Evolutionary conservation across 768 basidiomycete genomes (phyloP), one percentile per base, ranked within the genome.

Genomic region (Lyophyllum semitale): DNA sequence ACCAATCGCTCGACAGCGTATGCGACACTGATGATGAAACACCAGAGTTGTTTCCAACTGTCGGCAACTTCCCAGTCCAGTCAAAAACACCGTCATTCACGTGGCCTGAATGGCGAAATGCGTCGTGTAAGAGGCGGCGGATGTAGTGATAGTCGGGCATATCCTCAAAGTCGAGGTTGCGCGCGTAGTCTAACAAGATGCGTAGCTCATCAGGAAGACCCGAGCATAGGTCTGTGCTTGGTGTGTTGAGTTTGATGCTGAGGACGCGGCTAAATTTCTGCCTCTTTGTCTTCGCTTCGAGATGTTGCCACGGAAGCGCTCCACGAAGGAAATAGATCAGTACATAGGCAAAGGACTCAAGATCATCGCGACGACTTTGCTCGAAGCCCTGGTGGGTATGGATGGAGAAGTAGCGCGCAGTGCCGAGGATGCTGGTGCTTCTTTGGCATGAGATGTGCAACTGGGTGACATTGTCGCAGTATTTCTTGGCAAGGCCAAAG

Each of bases 271-370:
- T n/a, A 20, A 25, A 33, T 32, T 55, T 55, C 46, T 44, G 15
- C 25, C 23, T 48, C 26, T 48, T 23, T 40, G 35, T n/a, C 9
- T 13, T 9, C 13, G 29, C 33, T 37, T 55, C 26, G 1, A 29
- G 23, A 22, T 18, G 23, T 38, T 56, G 54, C 89, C 90, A 91
- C 23, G 90, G 89, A 47, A 91, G 81, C 46, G 84, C 82, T 43
- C 89, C 90, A 59, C 87, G 84, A 57, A 91, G 84, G 82, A 91
- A 91, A 77, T 91, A 91, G 87, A 91, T 91, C 60, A 91, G 81
- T 17, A 91, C 87, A 68, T 91, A 91, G 51, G 87, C 89, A 43
- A 91, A 82, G 8, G 89, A 90, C 69, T 92, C 89, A 60, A 91
- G 76, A 66, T 92, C 88, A 66, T 92, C 89, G 48, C 88, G 84